Conservation (phyloP, 140 eudicot genomes). For the Erigeron philadelphicus region DNA sequence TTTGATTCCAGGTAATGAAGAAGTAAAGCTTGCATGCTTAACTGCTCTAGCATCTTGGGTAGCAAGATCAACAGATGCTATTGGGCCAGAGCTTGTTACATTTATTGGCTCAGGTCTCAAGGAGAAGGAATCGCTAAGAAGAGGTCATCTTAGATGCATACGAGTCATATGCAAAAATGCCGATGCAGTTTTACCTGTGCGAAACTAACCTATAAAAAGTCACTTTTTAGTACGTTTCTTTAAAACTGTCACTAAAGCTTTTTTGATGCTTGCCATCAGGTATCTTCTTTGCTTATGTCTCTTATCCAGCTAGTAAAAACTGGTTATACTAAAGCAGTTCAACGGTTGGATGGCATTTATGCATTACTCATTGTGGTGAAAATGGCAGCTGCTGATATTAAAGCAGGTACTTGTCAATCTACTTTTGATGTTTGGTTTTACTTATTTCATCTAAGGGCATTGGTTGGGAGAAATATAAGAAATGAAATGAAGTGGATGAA, state of each 20-base stretch:
- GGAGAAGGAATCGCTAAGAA: conserved; percentile 84
- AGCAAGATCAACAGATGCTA: conserved; percentile 56
- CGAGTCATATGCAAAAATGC: conserved; percentile 56
- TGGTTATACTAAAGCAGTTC: conserved; percentile 85
- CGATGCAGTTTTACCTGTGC: conserved; percentile 67
- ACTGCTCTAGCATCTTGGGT: conserved; percentile 80
- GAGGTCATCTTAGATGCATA: conserved; percentile 85
- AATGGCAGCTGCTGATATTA: conserved; percentile 76
- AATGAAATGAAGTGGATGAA: too few species aligned
- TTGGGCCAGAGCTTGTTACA: conserved; percentile 59
- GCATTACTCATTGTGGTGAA: conserved; percentile 63
- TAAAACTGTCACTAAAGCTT: not conserved
- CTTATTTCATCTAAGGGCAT: not conserved
- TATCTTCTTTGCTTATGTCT: conserved; percentile 63
- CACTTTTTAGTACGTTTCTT: not conserved
- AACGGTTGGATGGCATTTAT: conserved; percentile 89
- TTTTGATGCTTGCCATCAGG: conserved; percentile 32
- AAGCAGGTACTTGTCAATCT: conserved; percentile 52
- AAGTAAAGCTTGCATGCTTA: conserved; percentile 85
- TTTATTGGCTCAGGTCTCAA: conserved; percentile 72
- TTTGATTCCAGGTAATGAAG: conserved; percentile 79
- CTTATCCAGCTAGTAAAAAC: conserved; percentile 80
- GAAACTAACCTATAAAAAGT: conserved; percentile 18
- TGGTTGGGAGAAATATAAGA: too few species aligned
- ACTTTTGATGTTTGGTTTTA: not conserved